These are phyloP conservation scores for Colletotrichum australisinense DNA, from an alignment of 2,329 filamentous ascomycete species.

Conservation along the genomic window DNA sequence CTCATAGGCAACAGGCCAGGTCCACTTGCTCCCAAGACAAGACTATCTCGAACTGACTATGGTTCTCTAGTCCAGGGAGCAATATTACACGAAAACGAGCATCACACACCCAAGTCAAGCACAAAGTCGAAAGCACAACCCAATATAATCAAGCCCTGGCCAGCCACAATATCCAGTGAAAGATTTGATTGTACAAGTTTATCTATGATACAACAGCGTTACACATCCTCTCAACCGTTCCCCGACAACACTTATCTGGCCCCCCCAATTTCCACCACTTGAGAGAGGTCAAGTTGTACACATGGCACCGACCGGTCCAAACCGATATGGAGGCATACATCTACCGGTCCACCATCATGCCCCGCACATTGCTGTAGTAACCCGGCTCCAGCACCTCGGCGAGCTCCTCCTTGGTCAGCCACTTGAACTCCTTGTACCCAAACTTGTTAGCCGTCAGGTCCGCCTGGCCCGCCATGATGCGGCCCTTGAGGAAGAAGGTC, in stretches of 20 bases:
- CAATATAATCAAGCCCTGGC: not conserved
- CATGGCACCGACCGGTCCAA: no score
- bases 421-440: slow-evolving; percentile 86
- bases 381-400: slow-evolving; percentile 70
- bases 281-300: no score
- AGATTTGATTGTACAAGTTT: slow-evolving; percentile 41
- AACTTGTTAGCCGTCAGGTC: slow-evolving; percentile 78
- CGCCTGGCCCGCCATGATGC: slow-evolving; percentile 97
- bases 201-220: slow-evolving; percentile 52
- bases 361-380: slow-evolving; percentile 81
- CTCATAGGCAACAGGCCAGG: no score
- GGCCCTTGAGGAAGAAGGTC: slow-evolving; percentile 94
- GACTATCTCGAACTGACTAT: not conserved
- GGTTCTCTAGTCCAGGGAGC: not conserved
- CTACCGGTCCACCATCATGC: slow-evolving; percentile 86
- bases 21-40: not conserved
- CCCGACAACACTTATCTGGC: not conserved
- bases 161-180: slow-evolving; percentile 15
- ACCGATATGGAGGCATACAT: no score
- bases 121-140: not conserved
- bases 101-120: not conserved
- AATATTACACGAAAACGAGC: not conserved
- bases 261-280: not conserved
- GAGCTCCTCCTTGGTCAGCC: slow-evolving; percentile 92
- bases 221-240: slow-evolving; percentile 37